Evolutionary conservation across 2,329 filamentous ascomycete genomes (phyloP).

Genomic region (Fusarium duplospermum): DNA sequence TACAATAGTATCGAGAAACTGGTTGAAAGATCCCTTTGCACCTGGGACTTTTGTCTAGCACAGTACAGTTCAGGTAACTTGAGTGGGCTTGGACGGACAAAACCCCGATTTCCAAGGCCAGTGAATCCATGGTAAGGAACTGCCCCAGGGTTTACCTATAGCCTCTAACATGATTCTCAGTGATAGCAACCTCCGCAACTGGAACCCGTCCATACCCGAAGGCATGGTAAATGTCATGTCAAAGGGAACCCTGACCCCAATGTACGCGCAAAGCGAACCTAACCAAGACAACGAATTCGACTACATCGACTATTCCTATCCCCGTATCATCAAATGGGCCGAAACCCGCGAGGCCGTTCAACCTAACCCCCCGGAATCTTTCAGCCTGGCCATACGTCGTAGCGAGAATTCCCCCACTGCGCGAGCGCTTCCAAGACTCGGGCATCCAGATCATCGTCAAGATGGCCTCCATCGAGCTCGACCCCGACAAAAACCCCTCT

Average conservation of each 20-base stretch:
- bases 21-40: background rate
- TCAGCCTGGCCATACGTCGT: background rate
- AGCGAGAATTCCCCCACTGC: slow-evolving; percentile 3
- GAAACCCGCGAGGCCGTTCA: background rate
- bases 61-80: background rate
- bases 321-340: background rate
- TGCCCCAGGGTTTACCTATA: background rate
- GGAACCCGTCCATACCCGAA: background rate
- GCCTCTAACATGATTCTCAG: background rate
- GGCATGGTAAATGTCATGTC: background rate
- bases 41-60: background rate
- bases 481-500: slow-evolving; percentile 35
- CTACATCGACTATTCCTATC: background rate
- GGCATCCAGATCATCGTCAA: slow-evolving; percentile 70
- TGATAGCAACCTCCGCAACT: background rate
- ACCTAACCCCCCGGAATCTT: background rate
- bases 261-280: background rate
- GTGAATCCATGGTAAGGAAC: background rate
- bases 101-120: background rate
- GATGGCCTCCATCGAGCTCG: slow-evolving; percentile 51
- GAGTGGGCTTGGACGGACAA: background rate
- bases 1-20: background rate
- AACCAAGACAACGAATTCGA: background rate
- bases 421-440: slow-evolving; percentile 15
- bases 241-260: background rate